Base-by-base conservation (phyloP, 768 basidiomycete species). In the Tubosaeta brunneosetosa region DNA sequence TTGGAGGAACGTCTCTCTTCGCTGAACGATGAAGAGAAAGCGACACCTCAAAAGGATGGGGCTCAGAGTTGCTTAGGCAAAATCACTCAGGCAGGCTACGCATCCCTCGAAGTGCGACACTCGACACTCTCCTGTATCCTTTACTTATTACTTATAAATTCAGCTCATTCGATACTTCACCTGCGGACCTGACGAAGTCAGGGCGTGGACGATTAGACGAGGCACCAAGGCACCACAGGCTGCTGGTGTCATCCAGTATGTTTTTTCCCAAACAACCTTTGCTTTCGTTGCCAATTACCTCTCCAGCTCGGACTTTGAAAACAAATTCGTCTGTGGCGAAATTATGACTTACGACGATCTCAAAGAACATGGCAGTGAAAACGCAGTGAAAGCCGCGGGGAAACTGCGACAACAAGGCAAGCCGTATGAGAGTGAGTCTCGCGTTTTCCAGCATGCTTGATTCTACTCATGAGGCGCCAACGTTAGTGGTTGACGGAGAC, bases 291-390 rank as follows among this genome's bases (percentile, higher is more conserved):
- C 5, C 27, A 12, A 52, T 56, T 17, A 50, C 38, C 8, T 17
- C 37, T 47, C 33, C 55, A 91, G 89, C 77, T 86, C 91, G 47
- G 94, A 97, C 72, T 97, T 98, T 66, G 93, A 97, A 75, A 91
- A 95, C 72, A 94, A 97, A 73, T 97, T 97, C 61, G 88, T 97
- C 22, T 97, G 93, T 57, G 94, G 93, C 70, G 95, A 97, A 72
- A 95, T 98, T 67, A 95, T 97, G 93, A 65, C 83, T 1, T 97
- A 85, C 63, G 83, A 85, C 0, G 97, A 97, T 70, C 75, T 99
- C 55, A 86, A 86, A 63, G 93, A 97, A 70, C 76, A 94, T 60
- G 94, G 94, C 11, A 88, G 87, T 55, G 97, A 99, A 75, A 57
- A 81, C 7, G 84, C 88, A 16, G 94, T 97, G 64, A 98, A 98